A percentile compares a stretch with the other conserved stretches of the same genome.
These are phyloP conservation scores for Candida maesae DNA, from an alignment of 805 yeast species.

Conservation along the genomic window DNA sequence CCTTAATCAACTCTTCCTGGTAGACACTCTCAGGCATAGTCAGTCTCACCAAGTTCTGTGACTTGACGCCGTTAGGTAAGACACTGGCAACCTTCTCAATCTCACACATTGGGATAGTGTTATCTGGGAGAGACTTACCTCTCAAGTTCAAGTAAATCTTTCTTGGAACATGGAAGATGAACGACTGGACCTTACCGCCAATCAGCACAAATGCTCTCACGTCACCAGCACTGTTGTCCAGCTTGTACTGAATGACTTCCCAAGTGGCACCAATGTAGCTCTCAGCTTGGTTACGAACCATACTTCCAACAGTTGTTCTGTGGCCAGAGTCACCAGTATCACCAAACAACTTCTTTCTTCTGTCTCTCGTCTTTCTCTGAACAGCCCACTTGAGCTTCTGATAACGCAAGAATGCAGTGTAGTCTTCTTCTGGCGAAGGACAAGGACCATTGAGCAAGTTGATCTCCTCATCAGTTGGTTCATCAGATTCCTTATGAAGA, in stretches of 20 bases:
- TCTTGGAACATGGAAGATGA: conserved; percentile 72
- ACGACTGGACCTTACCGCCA: conserved; percentile 67
- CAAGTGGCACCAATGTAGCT: conserved; percentile 72
- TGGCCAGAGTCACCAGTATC: conserved; percentile 46
- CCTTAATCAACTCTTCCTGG: conserved; percentile 49
- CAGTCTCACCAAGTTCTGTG: conserved; percentile 49
- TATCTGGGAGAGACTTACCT: conserved; percentile 34
- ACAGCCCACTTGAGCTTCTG: conserved; percentile 87
- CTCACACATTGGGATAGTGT: conserved; percentile 45
- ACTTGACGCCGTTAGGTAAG: conserved; percentile 65
- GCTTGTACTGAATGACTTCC: conserved; percentile 75
- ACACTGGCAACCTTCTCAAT: conserved; percentile 56
- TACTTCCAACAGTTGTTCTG: conserved; percentile 59
- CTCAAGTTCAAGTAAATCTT: conserved; percentile 49
- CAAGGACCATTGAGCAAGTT: conserved; percentile 47
- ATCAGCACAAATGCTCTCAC: conserved; percentile 68
- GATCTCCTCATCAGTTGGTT: conserved; percentile 46
- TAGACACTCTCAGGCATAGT: conserved; percentile 65
- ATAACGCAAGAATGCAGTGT: conserved; percentile 62
- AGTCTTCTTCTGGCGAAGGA: conserved; percentile 67
- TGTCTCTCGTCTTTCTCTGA: conserved; percentile 65
- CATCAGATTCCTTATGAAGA: conserved; percentile 30
- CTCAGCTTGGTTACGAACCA: conserved; percentile 77
- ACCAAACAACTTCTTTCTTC: conserved; percentile 81
- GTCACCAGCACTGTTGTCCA: conserved; percentile 64